phyloP scores from a whole-genome alignment of 2,329 filamentous ascomycete species.

The Helotiales sp. region DNA sequence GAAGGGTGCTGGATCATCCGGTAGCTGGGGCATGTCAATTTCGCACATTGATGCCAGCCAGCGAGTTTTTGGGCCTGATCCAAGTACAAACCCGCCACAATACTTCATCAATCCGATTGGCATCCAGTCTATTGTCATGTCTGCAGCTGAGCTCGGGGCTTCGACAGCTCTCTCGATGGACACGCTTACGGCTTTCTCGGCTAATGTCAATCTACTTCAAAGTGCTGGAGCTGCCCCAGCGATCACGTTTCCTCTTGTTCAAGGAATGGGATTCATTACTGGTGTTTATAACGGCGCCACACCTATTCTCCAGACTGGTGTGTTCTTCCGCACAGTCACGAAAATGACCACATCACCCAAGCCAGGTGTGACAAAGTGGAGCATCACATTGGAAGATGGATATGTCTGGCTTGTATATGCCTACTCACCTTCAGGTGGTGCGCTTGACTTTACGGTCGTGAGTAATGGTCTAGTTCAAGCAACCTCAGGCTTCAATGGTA shows the following conservation, averaged over 20 bases:
- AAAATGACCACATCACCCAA: conserved; percentile 56
- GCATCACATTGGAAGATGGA: conserved; percentile 68
- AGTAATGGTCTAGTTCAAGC: conserved; percentile 67
- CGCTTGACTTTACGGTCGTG: conserved; percentile 66
- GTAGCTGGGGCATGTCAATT: conserved; percentile 76
- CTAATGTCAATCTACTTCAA: conserved; percentile 66
- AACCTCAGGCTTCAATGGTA: conserved; percentile 68
- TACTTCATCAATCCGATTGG: conserved; percentile 83
- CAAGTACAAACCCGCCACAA: conserved; percentile 55
- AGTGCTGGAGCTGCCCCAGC: conserved; percentile 52
- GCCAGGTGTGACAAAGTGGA: conserved; percentile 73
- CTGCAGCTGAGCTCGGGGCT: conserved; percentile 69
- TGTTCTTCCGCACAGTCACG: conserved; percentile 71
- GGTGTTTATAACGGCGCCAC: conserved; percentile 69
- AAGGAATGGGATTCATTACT: conserved; percentile 88
- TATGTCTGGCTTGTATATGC: conserved; percentile 81
- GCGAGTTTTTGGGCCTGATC: conserved; percentile 63
- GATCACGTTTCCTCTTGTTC: conserved; percentile 79
- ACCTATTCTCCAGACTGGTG: conserved; percentile 71
- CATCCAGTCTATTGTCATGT: conserved; percentile 78
- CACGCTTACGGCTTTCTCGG: conserved; percentile 57
- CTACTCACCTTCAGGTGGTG: conserved; percentile 55
- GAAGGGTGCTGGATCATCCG: conserved; percentile 59
- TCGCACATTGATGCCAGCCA: conserved; percentile 71
- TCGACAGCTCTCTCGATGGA: conserved; percentile 57